A percentile compares a stretch with the other conserved stretches of the same genome.
Evolutionary conservation across 192 early-diverging fungal species (phyloP).

Genomic region (Paraglomus brasilianum): DNA sequence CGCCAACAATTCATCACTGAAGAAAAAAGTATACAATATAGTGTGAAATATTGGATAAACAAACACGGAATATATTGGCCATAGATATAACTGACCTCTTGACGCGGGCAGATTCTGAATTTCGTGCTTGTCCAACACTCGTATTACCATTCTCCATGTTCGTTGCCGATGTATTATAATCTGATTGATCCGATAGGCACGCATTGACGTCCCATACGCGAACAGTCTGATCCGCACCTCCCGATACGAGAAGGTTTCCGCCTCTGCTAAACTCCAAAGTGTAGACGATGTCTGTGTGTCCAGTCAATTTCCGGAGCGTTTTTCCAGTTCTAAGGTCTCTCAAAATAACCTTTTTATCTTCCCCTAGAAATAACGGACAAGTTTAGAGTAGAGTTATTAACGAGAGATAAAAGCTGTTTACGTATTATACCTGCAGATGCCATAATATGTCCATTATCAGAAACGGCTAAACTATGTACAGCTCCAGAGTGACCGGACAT

Average conservation of each 20-base stretch:
- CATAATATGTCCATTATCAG: conserved; percentile 87
- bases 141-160: conserved; percentile 10
- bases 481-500: conserved; percentile 85
- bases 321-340: conserved; percentile 92
- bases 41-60: not conserved
- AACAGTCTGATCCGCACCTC: conserved; percentile 86
- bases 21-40: not conserved
- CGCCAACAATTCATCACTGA: conserved; percentile 59
- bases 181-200: conserved; percentile 30
- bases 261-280: conserved; percentile 84
- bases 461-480: conserved; percentile 82
- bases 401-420: not conserved
- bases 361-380: conserved; percentile 47
- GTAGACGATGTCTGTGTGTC: conserved; percentile 82
- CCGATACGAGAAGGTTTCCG: conserved; percentile 77
- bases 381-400: not conserved
- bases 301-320: conserved; percentile 78
- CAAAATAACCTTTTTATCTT: conserved; percentile 74
- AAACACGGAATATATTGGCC: not conserved
- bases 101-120: not conserved
- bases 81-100: not conserved
- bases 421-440: conserved; percentile 74
- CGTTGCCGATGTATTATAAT: not conserved
- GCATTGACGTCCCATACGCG: conserved; percentile 85
- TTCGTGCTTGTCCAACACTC: not conserved